Conservation (phyloP, 495 filamentous ascomycete genomes). For the Xylaria venustula region DNA sequence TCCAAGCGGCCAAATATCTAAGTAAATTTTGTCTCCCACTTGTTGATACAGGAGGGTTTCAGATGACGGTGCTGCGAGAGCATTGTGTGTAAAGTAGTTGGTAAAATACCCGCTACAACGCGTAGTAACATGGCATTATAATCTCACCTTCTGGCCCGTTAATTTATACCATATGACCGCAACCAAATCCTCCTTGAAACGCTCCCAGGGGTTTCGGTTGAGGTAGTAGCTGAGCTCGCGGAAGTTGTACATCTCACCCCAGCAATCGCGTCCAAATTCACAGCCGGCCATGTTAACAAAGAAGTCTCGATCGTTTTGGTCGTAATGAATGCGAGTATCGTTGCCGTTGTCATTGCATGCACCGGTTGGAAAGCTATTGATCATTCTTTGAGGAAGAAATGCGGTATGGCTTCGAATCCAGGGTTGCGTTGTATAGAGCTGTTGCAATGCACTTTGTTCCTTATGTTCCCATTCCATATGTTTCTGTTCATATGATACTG, state of each 20-base stretch:
- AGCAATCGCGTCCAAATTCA: slow-evolving; percentile 94
- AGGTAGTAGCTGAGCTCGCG: slow-evolving; percentile 82
- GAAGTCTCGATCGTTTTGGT: slow-evolving; percentile 82
- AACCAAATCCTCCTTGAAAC: slow-evolving; percentile 59
- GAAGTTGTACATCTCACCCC: slow-evolving; percentile 95
- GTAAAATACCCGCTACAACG: no score
- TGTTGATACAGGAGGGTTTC: not conserved
- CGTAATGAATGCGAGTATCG: slow-evolving; percentile 79
- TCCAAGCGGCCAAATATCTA: not conserved
- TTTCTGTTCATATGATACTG: slow-evolving; percentile 94
- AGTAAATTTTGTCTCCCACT: not conserved
- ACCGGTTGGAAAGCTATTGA: slow-evolving; percentile 90
- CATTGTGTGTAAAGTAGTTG: not conserved
- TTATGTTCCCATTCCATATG: slow-evolving; percentile 99
- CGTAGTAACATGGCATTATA: slow-evolving; percentile 27
- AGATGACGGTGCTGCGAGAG: not conserved
- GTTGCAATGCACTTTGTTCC: slow-evolving; percentile 92
- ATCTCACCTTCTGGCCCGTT: slow-evolving; percentile 54
- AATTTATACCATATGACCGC: slow-evolving; percentile 53
- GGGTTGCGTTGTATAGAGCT: slow-evolving; percentile 85
- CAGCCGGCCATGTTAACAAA: slow-evolving; percentile 99
- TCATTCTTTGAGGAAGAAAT: slow-evolving; percentile 86
- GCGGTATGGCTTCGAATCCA: slow-evolving; percentile 88
- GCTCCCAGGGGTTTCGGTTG: slow-evolving; percentile 79
- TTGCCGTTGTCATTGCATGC: slow-evolving; percentile 76